Conservation (phyloP, 148 eudicot genomes). For the Rhododendron ovatum region DNA sequence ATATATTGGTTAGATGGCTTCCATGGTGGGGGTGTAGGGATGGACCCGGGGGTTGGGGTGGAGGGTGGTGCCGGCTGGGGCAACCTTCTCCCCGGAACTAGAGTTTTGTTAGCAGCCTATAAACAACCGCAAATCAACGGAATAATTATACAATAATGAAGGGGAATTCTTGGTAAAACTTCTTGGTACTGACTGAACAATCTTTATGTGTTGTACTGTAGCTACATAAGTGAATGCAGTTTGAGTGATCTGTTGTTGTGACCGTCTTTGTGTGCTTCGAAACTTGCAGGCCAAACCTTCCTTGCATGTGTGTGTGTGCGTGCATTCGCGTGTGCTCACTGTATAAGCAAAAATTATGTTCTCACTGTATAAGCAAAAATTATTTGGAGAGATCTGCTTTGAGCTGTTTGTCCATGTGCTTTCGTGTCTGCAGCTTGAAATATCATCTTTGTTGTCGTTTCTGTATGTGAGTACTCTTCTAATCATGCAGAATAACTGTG, state of each 20-base stretch:
- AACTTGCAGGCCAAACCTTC: neutral
- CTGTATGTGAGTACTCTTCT: neutral
- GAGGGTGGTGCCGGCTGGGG: neutral
- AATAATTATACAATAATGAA: neutral
- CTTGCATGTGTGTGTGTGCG: neutral
- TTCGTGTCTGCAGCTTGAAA: neutral
- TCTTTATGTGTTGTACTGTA: neutral
- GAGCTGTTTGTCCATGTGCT: neutral
- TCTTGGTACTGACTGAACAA: neutral
- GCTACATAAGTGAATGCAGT: neutral
- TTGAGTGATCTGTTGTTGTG: neutral
- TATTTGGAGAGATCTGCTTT: neutral
- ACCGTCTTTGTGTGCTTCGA: neutral
- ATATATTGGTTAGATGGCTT: neutral
- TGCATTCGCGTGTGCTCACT: neutral
- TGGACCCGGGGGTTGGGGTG: neutral
- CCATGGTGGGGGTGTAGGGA: neutral
- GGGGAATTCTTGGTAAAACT: too few species aligned
- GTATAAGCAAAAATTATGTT: neutral
- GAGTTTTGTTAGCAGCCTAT: neutral
- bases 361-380: neutral
- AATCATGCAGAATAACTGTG: neutral
- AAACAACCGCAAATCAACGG: neutral
- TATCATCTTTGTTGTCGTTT: neutral
- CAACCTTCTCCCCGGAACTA: neutral